Evolutionary conservation across 2,329 filamentous ascomycete genomes (phyloP), one percentile per base, ranked within the genome.

Genomic region (Pezicula carpinea): DNA sequence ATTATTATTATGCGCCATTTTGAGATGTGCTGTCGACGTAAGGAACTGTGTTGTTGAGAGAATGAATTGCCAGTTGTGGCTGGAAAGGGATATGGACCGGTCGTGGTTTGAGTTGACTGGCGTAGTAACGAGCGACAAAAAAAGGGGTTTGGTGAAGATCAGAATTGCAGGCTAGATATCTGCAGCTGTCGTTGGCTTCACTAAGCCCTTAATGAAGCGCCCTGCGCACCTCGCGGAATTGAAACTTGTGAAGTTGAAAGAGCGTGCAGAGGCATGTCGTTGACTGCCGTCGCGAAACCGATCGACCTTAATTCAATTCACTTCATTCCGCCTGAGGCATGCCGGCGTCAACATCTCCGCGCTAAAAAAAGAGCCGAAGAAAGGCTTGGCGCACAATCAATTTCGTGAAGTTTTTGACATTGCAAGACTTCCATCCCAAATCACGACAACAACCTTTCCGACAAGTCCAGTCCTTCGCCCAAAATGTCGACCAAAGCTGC

Each of bases 401-500:
- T 51, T 55, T 50, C 50, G 19, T 36, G 48, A 54, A 56, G 43
- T 52, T 54, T 53, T 54, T 52, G 43, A 51, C 40, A 44, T 19
- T 11, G 17, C 35, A 51, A 42, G 53, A 53, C 47, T 55, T 52
- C 46, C 46, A 54, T 51, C 49, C 50, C 55, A 54, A 52, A 46
- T 54, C 49, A 43, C 54, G 57, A 57, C 56, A 19, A 52, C 47
- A 50, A 49, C 54, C 23, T 48, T 46, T 11, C n/a, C 38, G 53
- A 60, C 18, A 40, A 40, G 7, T 40, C 21, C 22, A 23, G 21
- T 18, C n/a, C 17, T 6, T n/a, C 22, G n/a, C 22, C 22, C 22
- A 81, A 77, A 70, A 86, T 86, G 82, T 84, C 82, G 70, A 71
- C 75, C 66, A 80, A 75, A 68, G 68, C 71, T 60, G 78, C 72